Evolutionary conservation across 169 alveolate genomes (phyloP).

Genomic region (Plasmodium knowlesi): DNA sequence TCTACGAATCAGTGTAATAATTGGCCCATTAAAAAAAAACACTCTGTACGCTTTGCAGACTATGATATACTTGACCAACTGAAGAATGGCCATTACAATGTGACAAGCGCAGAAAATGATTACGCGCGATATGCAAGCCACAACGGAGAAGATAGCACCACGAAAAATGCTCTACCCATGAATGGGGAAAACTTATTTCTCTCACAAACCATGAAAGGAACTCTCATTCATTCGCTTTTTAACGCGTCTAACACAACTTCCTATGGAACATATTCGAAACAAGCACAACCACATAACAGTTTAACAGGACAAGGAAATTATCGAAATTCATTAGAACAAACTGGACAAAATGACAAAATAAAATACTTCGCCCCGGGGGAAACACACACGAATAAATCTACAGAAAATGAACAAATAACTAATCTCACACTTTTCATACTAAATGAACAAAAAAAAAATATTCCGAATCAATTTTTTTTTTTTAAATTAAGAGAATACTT

Average conservation of each 20-base stretch:
- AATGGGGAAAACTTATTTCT: background rate
- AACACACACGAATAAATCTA: background rate
- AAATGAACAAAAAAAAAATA: constrained; percentile 27
- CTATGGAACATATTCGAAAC: background rate
- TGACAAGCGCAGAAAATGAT: background rate
- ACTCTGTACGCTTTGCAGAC: background rate
- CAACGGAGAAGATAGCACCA: background rate
- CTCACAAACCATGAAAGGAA: background rate
- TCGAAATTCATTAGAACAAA: background rate
- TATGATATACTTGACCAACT: background rate
- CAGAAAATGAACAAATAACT: background rate
- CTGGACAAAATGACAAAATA: constrained; percentile 3
- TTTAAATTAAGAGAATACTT: constrained; percentile 44
- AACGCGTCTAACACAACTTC: background rate
- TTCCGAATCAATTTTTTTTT: constrained; percentile 28
- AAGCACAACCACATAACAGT: background rate
- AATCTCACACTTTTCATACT: constrained; percentile 32
- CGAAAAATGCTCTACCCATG: background rate
- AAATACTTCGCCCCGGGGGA: background rate
- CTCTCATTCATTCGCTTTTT: background rate
- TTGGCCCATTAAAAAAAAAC: background rate
- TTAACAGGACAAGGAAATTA: background rate
- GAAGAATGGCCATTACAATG: background rate
- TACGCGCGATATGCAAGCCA: background rate
- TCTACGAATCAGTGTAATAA: background rate